Percentiles rank a stretch among this genome's conserved stretches.
Conservation (phyloP, 352 stramenopile genomes). For the Pythium folliculosum region DNA sequence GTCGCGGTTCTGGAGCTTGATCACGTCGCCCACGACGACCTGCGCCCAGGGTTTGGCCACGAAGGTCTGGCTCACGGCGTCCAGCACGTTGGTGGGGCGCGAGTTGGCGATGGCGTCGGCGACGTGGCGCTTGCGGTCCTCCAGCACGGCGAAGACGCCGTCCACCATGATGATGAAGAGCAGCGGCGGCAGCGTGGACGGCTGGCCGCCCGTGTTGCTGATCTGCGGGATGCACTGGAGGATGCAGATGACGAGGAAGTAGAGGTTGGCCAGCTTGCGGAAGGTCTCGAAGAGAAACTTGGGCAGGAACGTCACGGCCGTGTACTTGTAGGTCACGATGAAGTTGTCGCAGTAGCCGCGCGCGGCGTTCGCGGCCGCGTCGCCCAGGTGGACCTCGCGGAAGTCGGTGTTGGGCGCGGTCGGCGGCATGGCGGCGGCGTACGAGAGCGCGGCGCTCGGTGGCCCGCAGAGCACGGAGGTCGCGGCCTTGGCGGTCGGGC, state of each 20-base stretch:
- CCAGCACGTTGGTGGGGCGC: conserved; percentile 60
- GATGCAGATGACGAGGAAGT: conserved; percentile 92
- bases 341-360: conserved; percentile 85
- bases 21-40: conserved; percentile 84
- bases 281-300: conserved; percentile 92
- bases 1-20: conserved; percentile 82
- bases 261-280: conserved; percentile 91
- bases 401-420: conserved; percentile 36
- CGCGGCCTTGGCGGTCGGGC: not conserved
- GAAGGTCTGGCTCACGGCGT: conserved; percentile 49
- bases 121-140: conserved; percentile 87
- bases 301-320: conserved; percentile 82
- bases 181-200: conserved; percentile 87
- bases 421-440: conserved; percentile 18
- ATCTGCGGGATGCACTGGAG: conserved; percentile 88
- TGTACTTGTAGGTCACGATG: conserved; percentile 93
- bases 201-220: conserved; percentile 88
- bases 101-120: conserved; percentile 86
- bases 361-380: conserved; percentile 51
- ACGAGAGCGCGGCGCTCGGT: not conserved
- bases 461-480: conserved; percentile 6
- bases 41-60: conserved; percentile 68
- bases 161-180: conserved; percentile 91
- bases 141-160: conserved; percentile 83
- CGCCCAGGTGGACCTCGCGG: conserved; percentile 64